Evolutionary conservation across 805 yeast species (phyloP).

Genomic region (Myxozyma monticola): DNA sequence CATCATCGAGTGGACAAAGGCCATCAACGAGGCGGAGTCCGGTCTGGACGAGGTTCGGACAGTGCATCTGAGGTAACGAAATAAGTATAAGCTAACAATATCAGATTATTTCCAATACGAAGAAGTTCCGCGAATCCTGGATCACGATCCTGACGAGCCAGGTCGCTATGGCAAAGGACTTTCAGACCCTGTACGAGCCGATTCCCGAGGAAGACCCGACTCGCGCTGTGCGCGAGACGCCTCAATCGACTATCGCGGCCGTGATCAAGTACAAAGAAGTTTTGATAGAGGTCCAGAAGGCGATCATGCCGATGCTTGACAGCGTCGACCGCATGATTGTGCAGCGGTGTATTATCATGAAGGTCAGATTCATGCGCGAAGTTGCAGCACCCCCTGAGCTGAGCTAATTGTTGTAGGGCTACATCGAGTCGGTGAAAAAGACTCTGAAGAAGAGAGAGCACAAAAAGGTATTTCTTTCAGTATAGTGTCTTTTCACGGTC

Average conservation of each 20-base stretch:
- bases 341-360: conserved; percentile 30
- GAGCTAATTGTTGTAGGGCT: conserved; percentile 17
- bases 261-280: conserved; percentile 34
- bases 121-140: conserved; percentile 34
- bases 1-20: conserved; percentile 40
- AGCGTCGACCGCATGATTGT: conserved; percentile 32
- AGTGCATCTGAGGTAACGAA: neutral
- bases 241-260: conserved; percentile 33
- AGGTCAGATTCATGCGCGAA: conserved; percentile 8
- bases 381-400: neutral
- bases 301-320: conserved; percentile 32
- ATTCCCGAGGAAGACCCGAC: conserved; percentile 36
- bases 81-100: no score
- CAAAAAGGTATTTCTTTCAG: conserved; percentile 34
- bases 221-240: conserved; percentile 37
- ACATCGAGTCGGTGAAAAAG: conserved; percentile 37
- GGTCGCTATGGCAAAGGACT: conserved; percentile 24
- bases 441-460: conserved; percentile 41
- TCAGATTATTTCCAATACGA: conserved; percentile 31
- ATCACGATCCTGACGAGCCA: conserved; percentile 29
- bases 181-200: conserved; percentile 33
- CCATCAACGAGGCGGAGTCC: conserved; percentile 38
- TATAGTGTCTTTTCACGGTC: no score
- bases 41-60: conserved; percentile 33
- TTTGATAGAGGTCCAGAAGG: conserved; percentile 30